Base-by-base conservation (phyloP, 164 flowering plant genomes). In the Chimonanthus salicifolius region DNA sequence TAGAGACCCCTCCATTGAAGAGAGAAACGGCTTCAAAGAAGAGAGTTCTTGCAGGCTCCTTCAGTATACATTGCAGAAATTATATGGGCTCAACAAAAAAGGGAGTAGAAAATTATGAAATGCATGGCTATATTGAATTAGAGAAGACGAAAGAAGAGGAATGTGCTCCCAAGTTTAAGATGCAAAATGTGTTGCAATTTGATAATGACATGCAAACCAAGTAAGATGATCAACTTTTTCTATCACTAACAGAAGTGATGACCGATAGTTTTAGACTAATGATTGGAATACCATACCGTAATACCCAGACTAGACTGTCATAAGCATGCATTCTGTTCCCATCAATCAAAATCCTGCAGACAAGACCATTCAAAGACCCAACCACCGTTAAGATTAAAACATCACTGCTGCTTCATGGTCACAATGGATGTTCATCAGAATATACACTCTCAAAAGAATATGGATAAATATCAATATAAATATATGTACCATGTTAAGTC, bases 21-120 rank as follows among this genome's bases (percentile, higher is more conserved):
- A 77, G 54, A 79, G 76, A 70, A 80, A 76, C 68, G 79, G 70
- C 64, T 81, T 67, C 62, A 82, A 64, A 62, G 75, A 74, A 60
- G 89, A 85, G 62, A 95, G 89, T 77, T 82, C 92, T 70, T 87
- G 88, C 78, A 95, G 78, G 78, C 93, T 85, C 99, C 99, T 95
- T 75, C 47, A 78, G 70, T 69, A 75, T 68, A 15, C 16, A 70
- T 70, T 10, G 69, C n/a, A 18, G 21, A 76, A 49, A 69, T 63
- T 46, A 62, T 43, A 46, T 67, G 71, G 67, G 48, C 64, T 49
- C 51, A 72, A 51, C 58, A 47, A 58, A 66, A 47, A 33, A 33
- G 71, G 20, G 15, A 44, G 9, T 66, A 33, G 68, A 8, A 16
- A 44, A 44, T 10, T 66, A 66, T 66, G 16, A 45, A 44, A 66